These are phyloP conservation scores for Mucor piriformis DNA, from an alignment of 371 early-diverging fungal genomes.

Conservation along the genomic window DNA sequence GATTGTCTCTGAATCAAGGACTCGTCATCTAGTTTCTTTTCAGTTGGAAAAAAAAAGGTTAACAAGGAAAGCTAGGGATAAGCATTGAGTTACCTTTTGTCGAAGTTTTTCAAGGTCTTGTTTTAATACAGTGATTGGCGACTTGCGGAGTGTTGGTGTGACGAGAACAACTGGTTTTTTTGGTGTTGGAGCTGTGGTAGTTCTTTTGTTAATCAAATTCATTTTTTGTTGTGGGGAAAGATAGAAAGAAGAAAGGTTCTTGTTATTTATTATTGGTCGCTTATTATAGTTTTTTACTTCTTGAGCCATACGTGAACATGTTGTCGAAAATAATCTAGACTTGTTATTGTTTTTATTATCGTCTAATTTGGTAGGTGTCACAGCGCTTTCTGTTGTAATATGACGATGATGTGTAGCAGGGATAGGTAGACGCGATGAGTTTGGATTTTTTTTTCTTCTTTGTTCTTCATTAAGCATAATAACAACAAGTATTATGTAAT, in stretches of 20 bases:
- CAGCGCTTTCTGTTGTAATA: background rate
- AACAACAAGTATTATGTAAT: constrained; percentile 1
- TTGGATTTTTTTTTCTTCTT: background rate
- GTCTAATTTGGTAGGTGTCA: constrained; percentile 23
- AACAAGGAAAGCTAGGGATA: background rate
- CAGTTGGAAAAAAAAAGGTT: background rate
- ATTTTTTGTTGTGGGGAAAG: background rate
- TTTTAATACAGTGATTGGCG: constrained; percentile 14
- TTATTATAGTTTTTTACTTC: constrained; percentile 22
- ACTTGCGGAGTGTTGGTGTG: constrained; percentile 6
- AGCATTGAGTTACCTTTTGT: constrained; percentile 12
- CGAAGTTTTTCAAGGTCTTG: constrained; percentile 18
- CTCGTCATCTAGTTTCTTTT: constrained; percentile 16
- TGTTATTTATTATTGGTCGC: background rate
- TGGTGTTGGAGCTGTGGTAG: background rate
- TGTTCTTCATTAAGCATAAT: constrained; percentile 3
- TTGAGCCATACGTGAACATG: constrained; percentile 25
- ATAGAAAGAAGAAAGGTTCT: constrained; percentile 8
- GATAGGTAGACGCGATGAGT: constrained; percentile 6
- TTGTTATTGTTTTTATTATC: constrained; percentile 17
- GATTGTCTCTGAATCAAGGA: constrained; percentile 13
- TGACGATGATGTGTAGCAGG: background rate
- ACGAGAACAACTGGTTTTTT: background rate
- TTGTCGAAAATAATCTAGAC: constrained; percentile 19
- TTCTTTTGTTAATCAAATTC: background rate